Evolutionary conservation across 2,329 filamentous ascomycete genomes (phyloP).

Genomic region (Pseudomassariella vexata): DNA sequence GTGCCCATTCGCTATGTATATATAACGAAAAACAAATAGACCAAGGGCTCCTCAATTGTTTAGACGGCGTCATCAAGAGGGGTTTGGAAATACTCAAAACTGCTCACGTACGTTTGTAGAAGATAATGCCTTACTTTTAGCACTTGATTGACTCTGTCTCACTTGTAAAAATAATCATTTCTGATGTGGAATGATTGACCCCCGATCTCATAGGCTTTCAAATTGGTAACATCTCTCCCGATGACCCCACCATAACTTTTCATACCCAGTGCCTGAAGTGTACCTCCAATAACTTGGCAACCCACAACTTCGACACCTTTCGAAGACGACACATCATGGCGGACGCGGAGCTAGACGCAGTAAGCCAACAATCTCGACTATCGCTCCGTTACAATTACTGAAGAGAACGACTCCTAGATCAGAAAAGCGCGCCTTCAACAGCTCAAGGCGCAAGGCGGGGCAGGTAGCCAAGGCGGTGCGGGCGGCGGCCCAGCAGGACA

Average conservation of each 20-base stretch:
- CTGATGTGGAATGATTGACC: too few relatives aligned
- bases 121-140: too few relatives aligned
- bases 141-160: too few relatives aligned
- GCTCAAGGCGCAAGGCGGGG: slow-evolving; percentile 68
- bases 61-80: too few relatives aligned
- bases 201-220: too few relatives aligned
- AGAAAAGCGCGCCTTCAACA: slow-evolving; percentile 88
- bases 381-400: too few relatives aligned
- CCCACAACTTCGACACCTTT: neutral
- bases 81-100: too few relatives aligned
- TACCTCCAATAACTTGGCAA: neutral
- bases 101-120: too few relatives aligned
- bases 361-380: slow-evolving; percentile 21
- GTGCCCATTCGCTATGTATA: slow-evolving; percentile 7
- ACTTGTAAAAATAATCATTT: too few relatives aligned
- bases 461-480: slow-evolving; percentile 37
- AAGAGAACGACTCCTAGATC: slow-evolving; percentile 65
- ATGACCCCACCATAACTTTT: slow-evolving; percentile 6
- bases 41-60: too few relatives aligned
- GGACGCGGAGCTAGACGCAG: slow-evolving; percentile 62
- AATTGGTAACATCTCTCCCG: too few relatives aligned
- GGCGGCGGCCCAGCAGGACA: slow-evolving; percentile 39
- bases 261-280: neutral
- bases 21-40: slow-evolving; percentile 6
- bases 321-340: slow-evolving; percentile 40